Conservation (phyloP, 1,284 basidiomycete species). For the Athelia sp. region DNA sequence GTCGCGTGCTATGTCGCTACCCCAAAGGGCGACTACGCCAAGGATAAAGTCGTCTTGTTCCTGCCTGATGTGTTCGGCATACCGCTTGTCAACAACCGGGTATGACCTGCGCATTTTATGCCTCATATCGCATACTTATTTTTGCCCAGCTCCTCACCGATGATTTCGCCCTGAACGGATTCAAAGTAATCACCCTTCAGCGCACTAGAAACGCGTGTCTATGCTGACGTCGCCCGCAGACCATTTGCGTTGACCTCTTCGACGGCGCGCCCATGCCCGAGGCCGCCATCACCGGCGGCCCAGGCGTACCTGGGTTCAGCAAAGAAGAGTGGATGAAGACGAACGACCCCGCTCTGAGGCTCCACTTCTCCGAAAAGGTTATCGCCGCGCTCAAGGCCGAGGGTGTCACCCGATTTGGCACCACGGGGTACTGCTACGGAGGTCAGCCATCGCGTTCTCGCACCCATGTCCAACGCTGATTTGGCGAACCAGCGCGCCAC, state of each 20-base stretch:
- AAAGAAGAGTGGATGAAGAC: constrained; percentile 18
- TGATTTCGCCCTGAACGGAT: constrained; percentile 44
- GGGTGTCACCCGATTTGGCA: constrained; percentile 24
- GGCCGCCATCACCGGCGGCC: neutral
- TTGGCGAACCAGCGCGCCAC: constrained; percentile 17
- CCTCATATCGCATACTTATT: neutral
- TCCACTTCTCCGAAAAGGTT: constrained; percentile 22
- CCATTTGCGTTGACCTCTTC: constrained; percentile 39
- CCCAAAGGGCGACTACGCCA: constrained; percentile 29
- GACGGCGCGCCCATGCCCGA: constrained; percentile 28
- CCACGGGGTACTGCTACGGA: constrained; percentile 25
- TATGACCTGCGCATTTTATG: constrained; percentile 8
- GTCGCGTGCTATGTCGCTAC: constrained; percentile 32
- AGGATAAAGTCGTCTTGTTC: constrained; percentile 38
- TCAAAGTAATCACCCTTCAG: constrained; percentile 17
- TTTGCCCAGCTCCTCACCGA: constrained; percentile 31
- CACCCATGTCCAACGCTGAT: constrained; percentile 3
- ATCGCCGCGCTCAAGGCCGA: constrained; percentile 21
- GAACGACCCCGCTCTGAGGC: constrained; percentile 18
- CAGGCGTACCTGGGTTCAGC: constrained; percentile 13
- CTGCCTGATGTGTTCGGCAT: constrained; percentile 42
- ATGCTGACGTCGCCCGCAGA: constrained; percentile 7
- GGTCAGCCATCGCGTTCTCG: constrained; percentile 5
- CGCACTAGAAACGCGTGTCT: neutral
- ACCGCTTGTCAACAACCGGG: constrained; percentile 35